Base-by-base conservation (phyloP, 163 green algal genomes). In the Prototheca cutis region DNA sequence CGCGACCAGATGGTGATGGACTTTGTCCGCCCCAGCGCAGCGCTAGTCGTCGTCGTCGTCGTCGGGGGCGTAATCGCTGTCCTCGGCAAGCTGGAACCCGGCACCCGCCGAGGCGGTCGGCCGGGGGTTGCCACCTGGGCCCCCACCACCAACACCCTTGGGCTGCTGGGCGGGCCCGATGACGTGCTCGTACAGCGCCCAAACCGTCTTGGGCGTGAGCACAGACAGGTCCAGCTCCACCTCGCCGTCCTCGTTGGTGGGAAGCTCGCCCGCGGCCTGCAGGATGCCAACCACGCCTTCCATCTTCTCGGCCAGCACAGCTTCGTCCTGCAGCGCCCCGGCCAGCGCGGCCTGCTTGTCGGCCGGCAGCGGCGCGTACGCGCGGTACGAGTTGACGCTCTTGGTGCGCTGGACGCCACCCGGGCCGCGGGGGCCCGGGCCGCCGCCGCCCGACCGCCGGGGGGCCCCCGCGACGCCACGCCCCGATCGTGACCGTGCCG, bases 231-330 rank as follows among this genome's bases (percentile, higher is more conserved):
- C 69, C 36, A 77, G 36, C 60, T 66, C 55, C 34, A 66, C 61
- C 60, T 77, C 69, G 4, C 69, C 69, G 48, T 72, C 63, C 48
- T 77, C 69, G 30, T 71, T 62, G 21, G 55, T 68, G 47, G 49
- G 49, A 63, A 77, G 61, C 63, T 77, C 63, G 51, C 63, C 67
- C 54, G 63, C 63, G 17, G 30, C 23, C 48, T 63, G 56, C 33
- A 77, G 58, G 48, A 77, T 77, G 15, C 55, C 53, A 24, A 77
- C 69, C 59, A 77, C 63, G 15, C 61, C 69, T 17, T 72, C 52
- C 69, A 77, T 72, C 52, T 77, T 77, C 29, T 40, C 45, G n/a
- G 62, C 59, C 52, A 77, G 42, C 53, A 77, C 63, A 10, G 17
- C n/a, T 36, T 69, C 62, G 48, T 70, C 58, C 25, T 71, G 56